Percentiles rank a stretch among this genome's conserved stretches.
phyloP scores from a whole-genome alignment of 1,284 basidiomycete species.

The Trichosporon asahii region DNA sequence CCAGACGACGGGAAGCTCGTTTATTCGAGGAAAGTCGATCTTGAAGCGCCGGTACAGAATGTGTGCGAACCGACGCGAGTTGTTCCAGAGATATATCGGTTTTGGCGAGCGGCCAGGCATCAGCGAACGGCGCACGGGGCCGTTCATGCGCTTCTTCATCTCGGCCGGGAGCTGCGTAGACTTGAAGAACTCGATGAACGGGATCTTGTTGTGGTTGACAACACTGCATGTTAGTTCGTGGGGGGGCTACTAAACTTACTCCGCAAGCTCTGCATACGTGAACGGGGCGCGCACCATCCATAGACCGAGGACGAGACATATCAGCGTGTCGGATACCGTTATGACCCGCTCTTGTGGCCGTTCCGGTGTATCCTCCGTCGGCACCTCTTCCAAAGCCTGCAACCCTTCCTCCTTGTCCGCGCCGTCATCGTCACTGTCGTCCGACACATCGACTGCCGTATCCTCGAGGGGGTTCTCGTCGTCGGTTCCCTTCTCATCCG shows the following conservation, averaged over 20 bases:
- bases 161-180: conserved; percentile 59
- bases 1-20: conserved; percentile 76
- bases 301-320: conserved; percentile 62
- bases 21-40: conserved; percentile 71
- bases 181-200: conserved; percentile 72
- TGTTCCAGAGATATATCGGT: conserved; percentile 25
- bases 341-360: background rate
- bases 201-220: conserved; percentile 69
- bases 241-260: conserved; percentile 58
- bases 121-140: conserved; percentile 14
- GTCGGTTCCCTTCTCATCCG: background rate
- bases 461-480: conserved; percentile 1
- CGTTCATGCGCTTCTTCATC: conserved; percentile 51
- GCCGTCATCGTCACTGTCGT: conserved; percentile 19
- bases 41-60: conserved; percentile 53
- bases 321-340: conserved; percentile 37
- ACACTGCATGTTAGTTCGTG: conserved; percentile 15
- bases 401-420: conserved; percentile 17
- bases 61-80: conserved; percentile 28
- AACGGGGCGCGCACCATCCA: conserved; percentile 75
- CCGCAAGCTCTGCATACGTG: conserved; percentile 67
- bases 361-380: background rate
- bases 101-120: conserved; percentile 27
- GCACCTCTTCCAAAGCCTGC: background rate
- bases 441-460: background rate